Conservation (phyloP, 148 eudicot species). For the Diospyros lotus region DNA sequence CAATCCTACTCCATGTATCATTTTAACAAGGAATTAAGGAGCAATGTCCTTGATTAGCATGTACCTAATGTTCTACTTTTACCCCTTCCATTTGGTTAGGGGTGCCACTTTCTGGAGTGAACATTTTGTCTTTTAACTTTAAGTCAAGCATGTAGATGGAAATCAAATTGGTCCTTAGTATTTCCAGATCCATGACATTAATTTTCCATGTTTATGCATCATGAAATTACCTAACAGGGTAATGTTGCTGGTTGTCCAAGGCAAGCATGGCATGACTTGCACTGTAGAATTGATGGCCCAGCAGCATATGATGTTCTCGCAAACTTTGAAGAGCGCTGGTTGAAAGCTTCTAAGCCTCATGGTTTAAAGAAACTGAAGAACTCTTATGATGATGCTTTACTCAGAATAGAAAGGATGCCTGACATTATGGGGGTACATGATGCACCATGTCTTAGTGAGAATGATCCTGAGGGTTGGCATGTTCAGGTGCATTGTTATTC, state of each 20-base stretch:
- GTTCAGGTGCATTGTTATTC: constrained; percentile 54
- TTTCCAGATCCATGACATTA: neutral
- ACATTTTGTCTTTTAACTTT: neutral
- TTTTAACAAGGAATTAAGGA: neutral
- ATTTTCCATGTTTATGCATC: neutral
- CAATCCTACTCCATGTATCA: neutral
- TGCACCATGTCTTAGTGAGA: constrained; percentile 45
- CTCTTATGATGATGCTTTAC: constrained; percentile 74
- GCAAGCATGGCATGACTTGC: constrained; percentile 99
- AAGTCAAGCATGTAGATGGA: neutral
- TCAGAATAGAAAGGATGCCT: constrained; percentile 66
- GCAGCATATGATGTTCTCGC: constrained; percentile 93
- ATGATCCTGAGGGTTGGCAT: constrained; percentile 87
- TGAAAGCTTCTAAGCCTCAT: constrained; percentile 69
- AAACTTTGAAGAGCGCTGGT: constrained; percentile 91
- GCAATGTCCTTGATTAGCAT: neutral
- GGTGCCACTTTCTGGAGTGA: no score
- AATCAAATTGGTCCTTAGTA: neutral
- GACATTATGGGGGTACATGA: constrained; percentile 62
- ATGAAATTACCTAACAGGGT: constrained; percentile 45
- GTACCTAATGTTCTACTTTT: no score
- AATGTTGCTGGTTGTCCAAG: constrained; percentile 73
- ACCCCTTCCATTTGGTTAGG: no score
- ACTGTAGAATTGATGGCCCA: constrained; percentile 87
- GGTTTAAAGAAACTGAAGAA: constrained; percentile 69